Base-by-base conservation (phyloP, 176 grass and related monocot genomes). In the Aegilops tauschii region DNA sequence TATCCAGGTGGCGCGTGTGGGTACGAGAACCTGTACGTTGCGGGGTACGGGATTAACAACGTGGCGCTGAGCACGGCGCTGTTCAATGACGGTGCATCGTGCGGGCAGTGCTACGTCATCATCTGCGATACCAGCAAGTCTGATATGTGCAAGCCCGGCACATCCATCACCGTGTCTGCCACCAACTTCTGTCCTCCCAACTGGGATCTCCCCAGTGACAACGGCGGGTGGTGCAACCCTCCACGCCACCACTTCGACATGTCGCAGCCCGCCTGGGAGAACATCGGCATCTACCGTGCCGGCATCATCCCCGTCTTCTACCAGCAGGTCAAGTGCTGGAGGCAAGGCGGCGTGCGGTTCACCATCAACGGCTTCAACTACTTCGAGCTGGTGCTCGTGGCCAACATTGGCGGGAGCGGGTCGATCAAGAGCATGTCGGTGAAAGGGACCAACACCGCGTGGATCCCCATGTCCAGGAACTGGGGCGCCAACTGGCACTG, bases 1-100 rank as follows among this genome's bases (percentile, higher is more conserved):
- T 9, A 5, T 69, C n/a, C 81, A 93, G 91, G 82, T 85, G 92
- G 92, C 0, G 84, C 87, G 0, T 94, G 92, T 9, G 92, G 89
- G 9, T 94, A 94, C 6, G 89, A 80, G 2, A 94, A 94, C 69
- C 86, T 94, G 5, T 94, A 91, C 74, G 66, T 77, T 0, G 78
- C 85, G 6, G 88, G 88, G 5, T 90, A 93, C 52, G 91, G 91
- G n/a, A 18, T 84, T 0, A 83, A 85, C 69, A 93, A 83, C 73
- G 85, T 56, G 61, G 88, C 91, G 21, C 76, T 92, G 69, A 92
- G 87, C 77, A 77, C 91, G 25, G 25, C 23, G 20, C 28, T 92
- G 14, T 92, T 89, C 78, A 87, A 87, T 6, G 44, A 89, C 21
- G 90, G 87, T 1, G 84, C 87, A 7, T 92, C 91, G 5, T 92